A percentile compares a stretch with the other conserved stretches of the same genome.
These are phyloP conservation scores for Echium plantagineum DNA, from an alignment of 257 asterid genomes.

Conservation along the genomic window DNA sequence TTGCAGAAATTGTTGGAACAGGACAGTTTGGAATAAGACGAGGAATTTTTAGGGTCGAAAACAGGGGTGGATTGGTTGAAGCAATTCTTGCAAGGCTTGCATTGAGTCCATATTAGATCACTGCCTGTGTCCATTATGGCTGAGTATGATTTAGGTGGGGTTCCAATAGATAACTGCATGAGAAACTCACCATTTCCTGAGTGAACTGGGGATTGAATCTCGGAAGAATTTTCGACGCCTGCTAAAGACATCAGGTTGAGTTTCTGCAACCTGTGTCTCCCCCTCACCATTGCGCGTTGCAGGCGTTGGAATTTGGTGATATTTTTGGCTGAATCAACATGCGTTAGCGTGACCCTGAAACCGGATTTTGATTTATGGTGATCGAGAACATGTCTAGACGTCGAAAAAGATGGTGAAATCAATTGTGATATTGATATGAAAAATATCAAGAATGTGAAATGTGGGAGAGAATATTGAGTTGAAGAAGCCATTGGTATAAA, in stretches of 20 bases:
- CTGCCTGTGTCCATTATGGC: conserved; percentile 76
- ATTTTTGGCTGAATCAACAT: conserved; percentile 49
- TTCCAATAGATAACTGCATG: conserved; percentile 58
- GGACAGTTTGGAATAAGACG: conserved; percentile 32
- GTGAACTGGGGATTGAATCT: conserved; percentile 42
- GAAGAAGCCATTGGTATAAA: conserved; percentile 14
- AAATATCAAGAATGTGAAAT: conserved; percentile 8
- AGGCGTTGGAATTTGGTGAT: conserved; percentile 49
- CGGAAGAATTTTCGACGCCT: conserved; percentile 6
- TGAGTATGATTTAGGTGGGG: conserved; percentile 37
- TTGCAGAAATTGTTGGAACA: conserved; percentile 47
- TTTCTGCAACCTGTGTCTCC: conserved; percentile 35
- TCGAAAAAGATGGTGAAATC: conserved; percentile 24
- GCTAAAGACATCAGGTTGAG: conserved; percentile 35
- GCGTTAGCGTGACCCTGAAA: conserved; percentile 39
- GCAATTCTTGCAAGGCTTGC: conserved; percentile 52
- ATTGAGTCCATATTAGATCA: conserved; percentile 64
- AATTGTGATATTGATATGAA: conserved; percentile 9
- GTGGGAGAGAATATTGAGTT: conserved; percentile 1
- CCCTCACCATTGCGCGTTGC: conserved; percentile 58
- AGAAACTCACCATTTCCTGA: conserved; percentile 79
- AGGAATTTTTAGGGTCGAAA: conserved; percentile 48
- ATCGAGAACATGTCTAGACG: conserved; percentile 26
- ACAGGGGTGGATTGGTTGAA: conserved; percentile 38
- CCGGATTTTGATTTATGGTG: conserved; percentile 24